Base-by-base conservation (phyloP, 2,329 filamentous ascomycete species). In the Calonectria hongkongensis region DNA sequence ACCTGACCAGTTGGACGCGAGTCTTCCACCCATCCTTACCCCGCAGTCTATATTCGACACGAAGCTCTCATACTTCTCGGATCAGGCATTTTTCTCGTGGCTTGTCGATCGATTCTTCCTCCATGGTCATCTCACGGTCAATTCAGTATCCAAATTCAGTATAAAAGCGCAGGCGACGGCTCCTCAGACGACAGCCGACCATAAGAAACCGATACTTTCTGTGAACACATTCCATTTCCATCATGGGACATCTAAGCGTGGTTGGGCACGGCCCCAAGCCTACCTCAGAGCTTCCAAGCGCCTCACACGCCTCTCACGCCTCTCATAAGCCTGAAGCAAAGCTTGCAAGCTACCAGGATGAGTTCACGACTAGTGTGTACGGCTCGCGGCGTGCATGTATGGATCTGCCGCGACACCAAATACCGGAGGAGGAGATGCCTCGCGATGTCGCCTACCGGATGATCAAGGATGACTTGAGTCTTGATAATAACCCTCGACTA, bases 401-500 rank as follows among this genome's bases (percentile, higher is more conserved):
- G 81, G 95, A 98, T 80, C 88, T 98, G 47, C 95, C 96, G 30
- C 91, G 90, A 81, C 88, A 94, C 81, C 93, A 95, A 86, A 98
- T 98, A 91, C 95, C 96, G 1, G 95, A 98, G 79, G 81, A 86
- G 21, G 94, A 97, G 85, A 98, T 98, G 96, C 96, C 96, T 50
- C 92, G 91, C 78, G 94, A 98, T 77, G 91, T 98, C 65, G 96
- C 96, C 18, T 98, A 98, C 84, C 93, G 95, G 58, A 94, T 98
- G 94, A 98, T 98, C 88, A 96, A 95, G 87, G 96, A 98, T 83
- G 95, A 98, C 82, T 88, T 98, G 76, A 97, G 94, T 75, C 88
- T 98, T 66, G 96, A 98, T 82, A 95, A 95, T 68, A 97, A 96
- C 79, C 95, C 95, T 9, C 96, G 95, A 89, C 89, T 98, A 74